Evolutionary conservation across 768 basidiomycete genomes (phyloP), one percentile per base, ranked within the genome.

Genomic region (Hydnomerulius pinastri): DNA sequence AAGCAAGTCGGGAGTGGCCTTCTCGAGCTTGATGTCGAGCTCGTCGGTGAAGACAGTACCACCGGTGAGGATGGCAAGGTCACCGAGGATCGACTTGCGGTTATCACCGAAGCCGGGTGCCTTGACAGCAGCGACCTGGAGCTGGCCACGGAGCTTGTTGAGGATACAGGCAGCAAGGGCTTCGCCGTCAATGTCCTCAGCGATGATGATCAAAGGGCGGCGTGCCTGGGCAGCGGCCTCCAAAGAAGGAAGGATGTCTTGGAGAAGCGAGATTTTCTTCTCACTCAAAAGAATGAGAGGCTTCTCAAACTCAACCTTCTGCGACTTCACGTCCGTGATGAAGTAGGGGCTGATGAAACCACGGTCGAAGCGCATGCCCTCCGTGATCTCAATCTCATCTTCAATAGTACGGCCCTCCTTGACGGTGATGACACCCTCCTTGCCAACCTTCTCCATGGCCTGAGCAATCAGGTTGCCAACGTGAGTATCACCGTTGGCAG

Each of bases 321-420:
- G 96, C 37, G 81, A 66, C 82, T 98, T 98, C 78, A 95, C 90
- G 75, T 99, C 93, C 57, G 96, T 98, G 73, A 99, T 85, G 71
- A 98, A 97, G 82, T 98, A 98, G 0, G 95, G 92, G 1, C 91
- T 93, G 73, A 98, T 96, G 81, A 83, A 99, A 18, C 96, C 96
- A 46, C 96, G 90, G 82, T 99, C 96, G 75, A 99, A 98, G 64
- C 94, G 86, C 96, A 99, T 99, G 71, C 96, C 96, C 75, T 99
- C 96, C 23, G 96, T 98, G 64, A 99, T 94, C 70, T 99, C 96
- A 67, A 98, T 98, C 73, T 97, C 94, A 66, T 99, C 96, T 62
- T 98, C 94, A 57, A 95, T 97, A 5, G 96, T 98, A 61, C 89
- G 86, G 37, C 96, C 96, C 72, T 99, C 96, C 79, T 98, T 99